Evolutionary conservation across 2,329 filamentous ascomycete genomes (phyloP).

Genomic region (Fusarium humuli): DNA sequence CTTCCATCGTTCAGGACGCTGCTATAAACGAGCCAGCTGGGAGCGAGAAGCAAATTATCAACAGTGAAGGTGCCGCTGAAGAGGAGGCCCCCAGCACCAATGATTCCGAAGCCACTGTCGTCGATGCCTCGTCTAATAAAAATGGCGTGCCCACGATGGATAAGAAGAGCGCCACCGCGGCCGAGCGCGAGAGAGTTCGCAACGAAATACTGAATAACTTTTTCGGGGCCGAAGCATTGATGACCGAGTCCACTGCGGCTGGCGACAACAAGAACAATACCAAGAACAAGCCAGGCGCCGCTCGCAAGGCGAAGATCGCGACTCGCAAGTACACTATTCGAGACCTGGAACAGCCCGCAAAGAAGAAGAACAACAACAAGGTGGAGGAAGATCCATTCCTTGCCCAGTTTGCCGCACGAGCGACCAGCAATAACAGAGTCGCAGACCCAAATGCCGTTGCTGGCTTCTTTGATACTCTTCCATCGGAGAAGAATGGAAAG

Average conservation of each 20-base stretch:
- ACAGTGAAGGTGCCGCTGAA: not conserved
- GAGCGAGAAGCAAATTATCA: not conserved
- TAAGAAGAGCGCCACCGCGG: not conserved
- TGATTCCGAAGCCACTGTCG: not conserved
- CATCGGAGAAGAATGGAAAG: constrained; percentile 1
- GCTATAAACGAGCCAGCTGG: not conserved
- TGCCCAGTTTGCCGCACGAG: constrained; percentile 11
- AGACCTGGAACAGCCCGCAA: constrained; percentile 1
- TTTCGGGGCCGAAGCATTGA: not conserved
- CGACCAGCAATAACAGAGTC: constrained; percentile 2
- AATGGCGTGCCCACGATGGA: not conserved
- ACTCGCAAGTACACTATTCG: not conserved
- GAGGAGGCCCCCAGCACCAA: not conserved
- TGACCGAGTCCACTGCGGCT: not conserved
- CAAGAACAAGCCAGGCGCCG: not conserved
- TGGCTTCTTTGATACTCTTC: constrained; percentile 18
- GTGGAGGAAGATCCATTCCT: constrained; percentile 1
- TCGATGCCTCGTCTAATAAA: not conserved
- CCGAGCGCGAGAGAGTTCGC: not conserved
- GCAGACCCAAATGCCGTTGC: not conserved
- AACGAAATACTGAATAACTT: not conserved
- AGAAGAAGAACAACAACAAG: not conserved
- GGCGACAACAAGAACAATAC: not conserved
- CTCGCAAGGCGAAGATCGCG: not conserved
- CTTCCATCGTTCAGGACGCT: not conserved